Percentiles rank a stretch among this genome's conserved stretches.
These are phyloP conservation scores for Triticum monococcum DNA, from an alignment of 176 grass and related monocot species.

Conservation along the genomic window DNA sequence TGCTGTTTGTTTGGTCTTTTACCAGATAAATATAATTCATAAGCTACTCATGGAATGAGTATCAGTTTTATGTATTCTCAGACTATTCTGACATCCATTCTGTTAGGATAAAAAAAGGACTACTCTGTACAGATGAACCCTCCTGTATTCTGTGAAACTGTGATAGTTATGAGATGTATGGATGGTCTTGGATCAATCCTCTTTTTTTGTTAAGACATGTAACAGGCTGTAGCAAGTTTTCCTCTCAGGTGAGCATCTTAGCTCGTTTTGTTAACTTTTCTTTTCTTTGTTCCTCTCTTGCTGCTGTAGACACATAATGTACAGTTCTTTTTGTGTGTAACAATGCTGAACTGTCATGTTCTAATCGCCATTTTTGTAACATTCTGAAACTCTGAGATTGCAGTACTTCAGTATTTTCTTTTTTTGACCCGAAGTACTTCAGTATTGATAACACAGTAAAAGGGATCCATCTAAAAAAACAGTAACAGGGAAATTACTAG, in stretches of 20 bases:
- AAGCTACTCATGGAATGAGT: slow-evolving; percentile 38
- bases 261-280: not conserved
- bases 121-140: slow-evolving; percentile 32
- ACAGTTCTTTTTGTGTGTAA: no score
- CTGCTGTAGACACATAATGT: not conserved
- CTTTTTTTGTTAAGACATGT: slow-evolving; percentile 13
- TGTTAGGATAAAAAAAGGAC: slow-evolving; percentile 35
- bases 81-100: slow-evolving; percentile 33
- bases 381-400: no score
- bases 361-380: no score
- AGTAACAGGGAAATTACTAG: not conserved
- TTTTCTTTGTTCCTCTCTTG: not conserved
- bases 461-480: no score
- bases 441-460: not conserved
- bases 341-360: no score
- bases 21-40: slow-evolving; percentile 45
- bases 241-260: not conserved
- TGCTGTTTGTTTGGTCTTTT: slow-evolving; percentile 39
- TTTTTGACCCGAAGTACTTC: no score
- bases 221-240: slow-evolving; percentile 5
- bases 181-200: not conserved
- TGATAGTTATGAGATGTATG: slow-evolving; percentile 12
- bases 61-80: slow-evolving; percentile 42
- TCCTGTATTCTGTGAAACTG: slow-evolving; percentile 11
- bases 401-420: no score